phyloP scores from a whole-genome alignment of 352 stramenopile genomes.

The Thalassiosira oceanica region DNA sequence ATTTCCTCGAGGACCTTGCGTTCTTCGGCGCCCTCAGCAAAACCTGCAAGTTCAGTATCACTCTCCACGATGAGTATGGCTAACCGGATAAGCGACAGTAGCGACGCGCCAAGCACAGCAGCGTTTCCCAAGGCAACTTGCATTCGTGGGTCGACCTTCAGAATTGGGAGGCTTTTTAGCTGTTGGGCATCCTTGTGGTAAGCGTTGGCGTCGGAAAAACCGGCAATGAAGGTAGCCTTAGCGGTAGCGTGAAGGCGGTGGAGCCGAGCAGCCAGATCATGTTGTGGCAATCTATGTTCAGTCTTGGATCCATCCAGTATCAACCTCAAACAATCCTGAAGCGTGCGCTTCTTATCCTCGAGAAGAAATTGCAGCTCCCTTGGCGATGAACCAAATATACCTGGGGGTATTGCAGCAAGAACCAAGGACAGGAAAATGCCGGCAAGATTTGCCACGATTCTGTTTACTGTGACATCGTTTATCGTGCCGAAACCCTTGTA shows the following conservation, averaged over 20 bases:
- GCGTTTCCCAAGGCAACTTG: background rate
- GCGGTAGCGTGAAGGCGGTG: conserved; percentile 1
- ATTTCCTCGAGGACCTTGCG: background rate
- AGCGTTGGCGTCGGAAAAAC: background rate
- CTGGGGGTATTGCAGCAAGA: conserved; percentile 16
- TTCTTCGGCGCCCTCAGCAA: background rate
- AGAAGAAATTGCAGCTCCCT: background rate
- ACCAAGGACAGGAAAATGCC: conserved; percentile 15
- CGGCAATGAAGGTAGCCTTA: background rate
- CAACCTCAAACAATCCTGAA: background rate
- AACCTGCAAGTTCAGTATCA: background rate
- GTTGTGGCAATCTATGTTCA: too few relatives aligned
- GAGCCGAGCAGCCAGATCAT: too few relatives aligned
- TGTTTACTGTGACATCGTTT: conserved; percentile 14
- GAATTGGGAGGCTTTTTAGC: background rate
- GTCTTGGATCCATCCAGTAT: background rate
- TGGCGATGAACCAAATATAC: conserved; percentile 6
- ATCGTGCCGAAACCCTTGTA: conserved; percentile 8
- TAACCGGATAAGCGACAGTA: background rate
- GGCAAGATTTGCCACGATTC: conserved; percentile 26
- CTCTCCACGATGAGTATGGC: background rate
- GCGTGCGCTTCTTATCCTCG: background rate
- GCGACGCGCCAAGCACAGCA: background rate
- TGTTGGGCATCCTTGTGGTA: background rate
- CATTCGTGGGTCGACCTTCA: background rate